Evolutionary conservation across 768 basidiomycete species (phyloP).

Genomic region (Tulasnella sp.): DNA sequence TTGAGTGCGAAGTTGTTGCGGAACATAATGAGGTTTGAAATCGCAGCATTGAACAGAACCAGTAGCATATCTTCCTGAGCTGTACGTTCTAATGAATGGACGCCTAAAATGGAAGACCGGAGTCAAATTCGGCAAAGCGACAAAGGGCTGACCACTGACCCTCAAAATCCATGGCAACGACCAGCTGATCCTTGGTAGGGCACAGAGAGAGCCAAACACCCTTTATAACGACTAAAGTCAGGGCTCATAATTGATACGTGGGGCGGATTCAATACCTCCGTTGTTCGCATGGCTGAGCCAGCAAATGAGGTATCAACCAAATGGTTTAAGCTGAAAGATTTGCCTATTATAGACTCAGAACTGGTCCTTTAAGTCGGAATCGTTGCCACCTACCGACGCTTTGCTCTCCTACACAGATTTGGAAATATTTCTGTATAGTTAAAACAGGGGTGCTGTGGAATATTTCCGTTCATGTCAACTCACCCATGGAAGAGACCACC

Average conservation of each 20-base stretch:
- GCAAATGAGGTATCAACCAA: slow-evolving; percentile 58
- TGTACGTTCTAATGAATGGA: slow-evolving; percentile 56
- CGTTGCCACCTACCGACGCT: slow-evolving; percentile 39
- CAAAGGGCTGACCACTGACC: slow-evolving; percentile 30
- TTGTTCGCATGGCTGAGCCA: slow-evolving; percentile 33
- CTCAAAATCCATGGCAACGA: slow-evolving; percentile 59
- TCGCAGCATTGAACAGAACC: slow-evolving; percentile 56
- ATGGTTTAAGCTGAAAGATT: slow-evolving; percentile 53
- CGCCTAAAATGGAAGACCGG: slow-evolving; percentile 33
- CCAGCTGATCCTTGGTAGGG: slow-evolving; percentile 45
- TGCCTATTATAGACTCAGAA: slow-evolving; percentile 32
- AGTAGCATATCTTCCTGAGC: slow-evolving; percentile 56
- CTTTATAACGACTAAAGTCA: slow-evolving; percentile 24
- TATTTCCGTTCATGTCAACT: too few relatives aligned
- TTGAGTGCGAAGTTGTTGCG: slow-evolving; percentile 58
- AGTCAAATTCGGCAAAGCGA: not conserved
- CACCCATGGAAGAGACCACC: slow-evolving; percentile 59
- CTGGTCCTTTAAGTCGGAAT: not conserved
- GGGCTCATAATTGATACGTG: not conserved
- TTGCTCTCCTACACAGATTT: slow-evolving; percentile 2
- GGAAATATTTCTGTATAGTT: too few relatives aligned
- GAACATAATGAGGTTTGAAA: slow-evolving; percentile 54
- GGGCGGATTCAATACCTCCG: not conserved
- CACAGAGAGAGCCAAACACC: slow-evolving; percentile 63
- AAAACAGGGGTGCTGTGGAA: too few relatives aligned